Evolutionary conservation across 305 asterid species (phyloP).

Genomic region (Fraxinus greggii): DNA sequence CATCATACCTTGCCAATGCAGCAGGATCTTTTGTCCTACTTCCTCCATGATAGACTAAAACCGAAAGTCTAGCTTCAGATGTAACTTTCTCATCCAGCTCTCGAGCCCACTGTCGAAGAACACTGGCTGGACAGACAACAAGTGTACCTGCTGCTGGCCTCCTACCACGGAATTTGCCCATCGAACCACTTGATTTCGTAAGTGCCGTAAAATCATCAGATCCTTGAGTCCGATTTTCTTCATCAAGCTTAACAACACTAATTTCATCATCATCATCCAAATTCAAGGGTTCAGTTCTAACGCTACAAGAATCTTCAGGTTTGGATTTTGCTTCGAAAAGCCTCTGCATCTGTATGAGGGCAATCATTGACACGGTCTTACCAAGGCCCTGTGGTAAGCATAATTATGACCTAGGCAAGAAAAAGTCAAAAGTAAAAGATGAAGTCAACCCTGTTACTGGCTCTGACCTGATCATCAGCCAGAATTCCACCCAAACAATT

Average conservation of each 20-base stretch:
- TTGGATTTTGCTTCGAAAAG: slow-evolving; percentile 48
- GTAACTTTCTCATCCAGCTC: slow-evolving; percentile 87
- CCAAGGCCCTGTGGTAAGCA: slow-evolving; percentile 79
- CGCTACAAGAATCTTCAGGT: slow-evolving; percentile 35
- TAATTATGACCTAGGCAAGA: slow-evolving; percentile 17
- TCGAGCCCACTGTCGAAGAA: slow-evolving; percentile 90
- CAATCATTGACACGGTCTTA: slow-evolving; percentile 89
- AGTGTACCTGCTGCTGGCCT: slow-evolving; percentile 88
- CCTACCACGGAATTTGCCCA: slow-evolving; percentile 50
- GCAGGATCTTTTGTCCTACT: slow-evolving; percentile 71
- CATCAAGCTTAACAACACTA: slow-evolving; percentile 40
- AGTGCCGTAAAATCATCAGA: slow-evolving; percentile 16
- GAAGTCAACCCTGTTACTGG: slow-evolving; percentile 14
- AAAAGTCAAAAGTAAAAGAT: slow-evolving; percentile 12
- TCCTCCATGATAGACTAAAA: slow-evolving; percentile 84
- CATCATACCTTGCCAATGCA: slow-evolving; percentile 74
- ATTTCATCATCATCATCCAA: slow-evolving; percentile 81
- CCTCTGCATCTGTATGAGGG: slow-evolving; percentile 78
- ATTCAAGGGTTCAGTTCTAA: slow-evolving; percentile 60
- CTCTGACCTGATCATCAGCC: slow-evolving; percentile 95
- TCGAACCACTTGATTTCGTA: slow-evolving; percentile 46
- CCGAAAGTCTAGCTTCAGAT: slow-evolving; percentile 46
- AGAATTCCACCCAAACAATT: slow-evolving; percentile 86
- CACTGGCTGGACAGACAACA: slow-evolving; percentile 98
- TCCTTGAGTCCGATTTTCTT: slow-evolving; percentile 38